Conservation (phyloP, 129 eudicot species). For the Apium graveolens region DNA sequence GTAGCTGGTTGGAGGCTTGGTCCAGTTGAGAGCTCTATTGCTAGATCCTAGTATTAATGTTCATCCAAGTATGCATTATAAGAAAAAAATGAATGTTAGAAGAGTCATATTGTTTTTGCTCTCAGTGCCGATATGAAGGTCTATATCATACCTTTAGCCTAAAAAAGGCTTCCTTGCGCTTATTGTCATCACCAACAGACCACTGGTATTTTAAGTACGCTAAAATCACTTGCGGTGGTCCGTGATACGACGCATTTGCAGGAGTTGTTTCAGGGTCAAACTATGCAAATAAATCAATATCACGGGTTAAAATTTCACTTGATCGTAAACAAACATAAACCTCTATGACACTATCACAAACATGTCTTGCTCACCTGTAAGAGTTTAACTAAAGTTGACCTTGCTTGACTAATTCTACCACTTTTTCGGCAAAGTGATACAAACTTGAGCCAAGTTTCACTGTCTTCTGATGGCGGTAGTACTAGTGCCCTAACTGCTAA, state of each 20-base stretch:
- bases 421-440: constrained; percentile 88
- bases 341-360: neutral
- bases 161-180: constrained; percentile 83
- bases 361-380: constrained; percentile 55
- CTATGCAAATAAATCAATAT: constrained; percentile 26
- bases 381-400: constrained; percentile 82
- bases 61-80: neutral
- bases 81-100: neutral
- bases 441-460: constrained; percentile 93
- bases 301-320: neutral
- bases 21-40: constrained; percentile 55
- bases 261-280: constrained; percentile 94
- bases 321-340: constrained; percentile 5
- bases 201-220: constrained; percentile 86
- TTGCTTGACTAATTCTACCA: constrained; percentile 93
- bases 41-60: constrained; percentile 47
- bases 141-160: constrained; percentile 62
- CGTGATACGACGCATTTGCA: constrained; percentile 62
- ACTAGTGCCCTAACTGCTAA: constrained; percentile 90
- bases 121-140: neutral
- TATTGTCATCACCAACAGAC: constrained; percentile 96
- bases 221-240: constrained; percentile 86
- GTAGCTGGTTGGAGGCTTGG: constrained; percentile 37
- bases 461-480: constrained; percentile 89
- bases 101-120: neutral